Conservation (phyloP, 441 rosid species). For the Erodium chrysanthum region DNA sequence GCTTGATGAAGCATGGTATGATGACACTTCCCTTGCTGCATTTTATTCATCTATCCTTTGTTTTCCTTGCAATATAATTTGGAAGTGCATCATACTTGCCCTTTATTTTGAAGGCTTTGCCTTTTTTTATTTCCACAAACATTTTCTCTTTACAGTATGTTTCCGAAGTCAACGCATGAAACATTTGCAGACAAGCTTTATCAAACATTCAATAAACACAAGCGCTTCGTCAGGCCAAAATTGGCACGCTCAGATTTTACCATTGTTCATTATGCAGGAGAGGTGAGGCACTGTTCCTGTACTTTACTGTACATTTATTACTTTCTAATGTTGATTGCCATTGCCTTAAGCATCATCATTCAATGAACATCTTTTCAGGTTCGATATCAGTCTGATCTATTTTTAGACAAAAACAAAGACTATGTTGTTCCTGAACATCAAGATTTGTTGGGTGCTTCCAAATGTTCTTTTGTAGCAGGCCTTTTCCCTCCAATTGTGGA, state of each 20-base stretch:
- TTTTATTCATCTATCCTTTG: neutral
- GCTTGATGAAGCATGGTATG: slow-evolving; percentile 97
- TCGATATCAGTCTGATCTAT: slow-evolving; percentile 79
- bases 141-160: slow-evolving; percentile 55
- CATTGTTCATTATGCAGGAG: slow-evolving; percentile 93
- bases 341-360: slow-evolving; percentile 17
- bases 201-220: slow-evolving; percentile 79
- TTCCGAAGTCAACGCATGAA: slow-evolving; percentile 98
- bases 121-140: slow-evolving; percentile 1
- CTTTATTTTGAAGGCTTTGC: slow-evolving; percentile 10
- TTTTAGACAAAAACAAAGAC: slow-evolving; percentile 97
- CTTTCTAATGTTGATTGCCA: slow-evolving; percentile 3
- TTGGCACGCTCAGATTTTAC: slow-evolving; percentile 87
- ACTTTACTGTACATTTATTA: slow-evolving; percentile 10
- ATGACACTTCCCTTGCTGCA: slow-evolving; percentile 14
- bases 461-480: slow-evolving; percentile 75
- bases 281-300: slow-evolving; percentile 38
- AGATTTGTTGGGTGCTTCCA: slow-evolving; percentile 67
- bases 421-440: slow-evolving; percentile 95
- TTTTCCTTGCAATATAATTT: slow-evolving; percentile 2
- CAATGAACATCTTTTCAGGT: slow-evolving; percentile 48
- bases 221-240: slow-evolving; percentile 92
- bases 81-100: neutral
- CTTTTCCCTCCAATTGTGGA: slow-evolving; percentile 90
- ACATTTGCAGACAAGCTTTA: slow-evolving; percentile 90